These are phyloP conservation scores for Cafeteria roenbergensis DNA, from an alignment of 108 stramenopile species.

Conservation along the genomic window DNA sequence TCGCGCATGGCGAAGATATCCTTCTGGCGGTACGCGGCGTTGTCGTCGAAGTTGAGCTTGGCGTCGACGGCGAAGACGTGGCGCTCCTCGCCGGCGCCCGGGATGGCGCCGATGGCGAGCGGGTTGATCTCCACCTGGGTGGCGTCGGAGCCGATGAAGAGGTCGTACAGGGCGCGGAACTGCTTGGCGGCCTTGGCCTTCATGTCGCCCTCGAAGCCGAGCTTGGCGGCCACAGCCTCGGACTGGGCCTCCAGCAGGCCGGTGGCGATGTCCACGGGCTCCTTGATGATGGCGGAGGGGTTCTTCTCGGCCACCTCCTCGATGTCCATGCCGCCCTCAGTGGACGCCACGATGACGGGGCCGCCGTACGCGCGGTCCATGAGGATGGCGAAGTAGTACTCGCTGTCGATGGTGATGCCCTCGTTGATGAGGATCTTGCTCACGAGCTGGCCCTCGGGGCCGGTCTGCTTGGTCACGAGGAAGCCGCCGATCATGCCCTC, in stretches of 20 bases:
- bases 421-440: constrained; percentile 62
- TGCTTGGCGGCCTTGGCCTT: constrained; percentile 40
- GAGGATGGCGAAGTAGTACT: constrained; percentile 64
- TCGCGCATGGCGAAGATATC: constrained; percentile 60
- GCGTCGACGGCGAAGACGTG: constrained; percentile 65
- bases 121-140: constrained; percentile 84
- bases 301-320: constrained; percentile 62
- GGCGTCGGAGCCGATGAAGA: constrained; percentile 62
- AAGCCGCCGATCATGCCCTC: constrained; percentile 56
- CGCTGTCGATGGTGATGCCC: constrained; percentile 57
- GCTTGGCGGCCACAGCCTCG: constrained; percentile 35
- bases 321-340: constrained; percentile 57
- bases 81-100: constrained; percentile 25
- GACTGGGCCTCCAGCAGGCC: constrained; percentile 57
- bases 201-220: constrained; percentile 31
- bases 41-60: constrained; percentile 79
- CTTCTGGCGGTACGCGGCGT: constrained; percentile 65
- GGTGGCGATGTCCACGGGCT: constrained; percentile 57
- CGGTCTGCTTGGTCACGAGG: constrained; percentile 69
- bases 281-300: constrained; percentile 58
- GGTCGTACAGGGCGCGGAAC: constrained; percentile 59
- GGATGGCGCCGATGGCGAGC: constrained; percentile 55
- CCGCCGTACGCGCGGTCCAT: constrained; percentile 60
- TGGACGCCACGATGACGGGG: constrained; percentile 58
- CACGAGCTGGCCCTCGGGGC: constrained; percentile 60